Percentiles rank a stretch among this genome's conserved stretches.
These are phyloP conservation scores for Penicillium dipodomyicola DNA, from an alignment of 495 filamentous ascomycete species.

Conservation along the genomic window DNA sequence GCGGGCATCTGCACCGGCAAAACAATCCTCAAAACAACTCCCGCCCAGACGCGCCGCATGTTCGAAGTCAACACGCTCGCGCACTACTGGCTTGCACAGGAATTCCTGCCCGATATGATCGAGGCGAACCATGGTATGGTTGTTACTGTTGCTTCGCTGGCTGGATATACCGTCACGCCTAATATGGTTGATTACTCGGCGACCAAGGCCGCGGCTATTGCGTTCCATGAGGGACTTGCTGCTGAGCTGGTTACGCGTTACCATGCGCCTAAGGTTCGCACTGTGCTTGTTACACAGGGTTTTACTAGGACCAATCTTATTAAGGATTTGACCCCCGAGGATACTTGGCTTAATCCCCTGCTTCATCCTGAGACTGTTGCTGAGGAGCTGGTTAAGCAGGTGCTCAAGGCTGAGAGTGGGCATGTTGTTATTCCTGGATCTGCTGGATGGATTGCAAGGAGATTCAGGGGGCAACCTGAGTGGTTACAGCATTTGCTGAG, in stretches of 20 bases:
- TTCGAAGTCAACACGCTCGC: constrained; percentile 71
- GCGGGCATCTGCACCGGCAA: constrained; percentile 64
- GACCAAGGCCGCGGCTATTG: constrained; percentile 62
- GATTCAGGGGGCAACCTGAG: constrained; percentile 37
- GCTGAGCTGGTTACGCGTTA: constrained; percentile 61
- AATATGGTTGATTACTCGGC: constrained; percentile 68
- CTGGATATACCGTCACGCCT: constrained; percentile 57
- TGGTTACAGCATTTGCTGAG: constrained; percentile 44
- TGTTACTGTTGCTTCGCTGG: constrained; percentile 66
- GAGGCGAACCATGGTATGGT: constrained; percentile 67
- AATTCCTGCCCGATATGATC: constrained; percentile 68
- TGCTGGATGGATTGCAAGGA: constrained; percentile 31
- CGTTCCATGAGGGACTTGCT: constrained; percentile 68
- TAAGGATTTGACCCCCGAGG: constrained; percentile 52
- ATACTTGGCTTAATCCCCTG: constrained; percentile 54
- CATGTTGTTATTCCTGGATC: constrained; percentile 54
- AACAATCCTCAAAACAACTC: constrained; percentile 56
- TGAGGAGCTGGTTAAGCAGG: constrained; percentile 58
- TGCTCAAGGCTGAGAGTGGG: constrained; percentile 55
- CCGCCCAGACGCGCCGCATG: constrained; percentile 57
- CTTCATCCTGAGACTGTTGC: constrained; percentile 63
- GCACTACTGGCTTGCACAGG: constrained; percentile 62
- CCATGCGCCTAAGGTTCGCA: constrained; percentile 62
- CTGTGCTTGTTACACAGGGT: constrained; percentile 63
- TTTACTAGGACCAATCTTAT: constrained; percentile 63